Conservation (phyloP, 2,329 filamentous ascomycete genomes). For the Penicillium brevicompactum region DNA sequence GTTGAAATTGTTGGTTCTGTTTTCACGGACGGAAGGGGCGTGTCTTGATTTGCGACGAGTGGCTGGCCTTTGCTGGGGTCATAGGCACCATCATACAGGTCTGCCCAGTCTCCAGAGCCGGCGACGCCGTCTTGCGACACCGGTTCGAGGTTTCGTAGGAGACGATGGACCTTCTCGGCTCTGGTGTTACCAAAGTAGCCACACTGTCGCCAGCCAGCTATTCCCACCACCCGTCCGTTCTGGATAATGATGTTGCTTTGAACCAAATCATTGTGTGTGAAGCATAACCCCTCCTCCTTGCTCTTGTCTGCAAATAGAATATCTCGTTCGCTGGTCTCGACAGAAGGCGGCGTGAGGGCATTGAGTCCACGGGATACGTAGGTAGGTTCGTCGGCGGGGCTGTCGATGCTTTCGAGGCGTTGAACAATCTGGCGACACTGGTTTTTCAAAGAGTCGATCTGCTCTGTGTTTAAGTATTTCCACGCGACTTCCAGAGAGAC, state of each 20-base stretch:
- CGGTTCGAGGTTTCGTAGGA: slow-evolving; percentile 30
- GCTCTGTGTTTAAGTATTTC: slow-evolving; percentile 36
- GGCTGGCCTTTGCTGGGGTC: slow-evolving; percentile 15
- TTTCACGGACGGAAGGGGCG: slow-evolving; percentile 34
- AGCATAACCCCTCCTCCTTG: slow-evolving; percentile 28
- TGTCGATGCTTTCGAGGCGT: slow-evolving; percentile 29
- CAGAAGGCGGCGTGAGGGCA: slow-evolving; percentile 25
- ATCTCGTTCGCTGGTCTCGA: slow-evolving; percentile 30
- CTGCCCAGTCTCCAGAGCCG: slow-evolving; percentile 32
- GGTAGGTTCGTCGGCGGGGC: slow-evolving; percentile 30
- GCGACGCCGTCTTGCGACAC: slow-evolving; percentile 13
- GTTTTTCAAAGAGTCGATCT: slow-evolving; percentile 37
- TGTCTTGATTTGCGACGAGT: slow-evolving; percentile 18
- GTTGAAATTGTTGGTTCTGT: slow-evolving; percentile 32
- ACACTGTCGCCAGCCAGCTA: slow-evolving; percentile 42
- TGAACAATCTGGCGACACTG: slow-evolving; percentile 40
- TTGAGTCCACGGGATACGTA: slow-evolving; percentile 39
- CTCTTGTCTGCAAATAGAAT: slow-evolving; percentile 35
- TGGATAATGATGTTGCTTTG: slow-evolving; percentile 42
- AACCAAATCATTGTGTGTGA: slow-evolving; percentile 43
- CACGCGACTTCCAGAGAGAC: slow-evolving; percentile 43
- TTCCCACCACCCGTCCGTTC: slow-evolving; percentile 39
- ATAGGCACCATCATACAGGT: slow-evolving; percentile 37
- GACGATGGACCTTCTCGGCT: slow-evolving; percentile 36
- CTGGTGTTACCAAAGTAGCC: slow-evolving; percentile 43